A percentile compares a stretch with the other conserved stretches of the same genome.
These are phyloP conservation scores for Pseudocercospora musae DNA, from an alignment of 2,329 filamentous ascomycete species.

Conservation along the genomic window DNA sequence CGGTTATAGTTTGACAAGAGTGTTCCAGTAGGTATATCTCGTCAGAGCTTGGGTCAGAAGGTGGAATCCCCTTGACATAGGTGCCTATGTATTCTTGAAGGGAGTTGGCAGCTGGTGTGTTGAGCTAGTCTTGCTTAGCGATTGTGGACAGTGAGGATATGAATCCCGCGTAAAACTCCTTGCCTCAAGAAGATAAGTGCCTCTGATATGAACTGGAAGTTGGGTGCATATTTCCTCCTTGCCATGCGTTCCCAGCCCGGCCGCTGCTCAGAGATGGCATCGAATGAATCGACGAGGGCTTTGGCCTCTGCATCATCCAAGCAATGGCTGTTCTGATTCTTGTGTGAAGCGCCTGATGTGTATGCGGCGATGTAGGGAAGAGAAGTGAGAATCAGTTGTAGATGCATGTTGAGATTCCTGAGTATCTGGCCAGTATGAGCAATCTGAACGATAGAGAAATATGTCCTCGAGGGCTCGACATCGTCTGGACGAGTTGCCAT, in stretches of 20 bases:
- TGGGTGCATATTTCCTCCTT: not conserved
- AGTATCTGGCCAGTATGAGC: too few species aligned
- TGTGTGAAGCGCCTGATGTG: not conserved
- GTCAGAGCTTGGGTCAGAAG: not conserved
- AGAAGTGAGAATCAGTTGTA: too few species aligned
- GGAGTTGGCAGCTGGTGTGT: constrained; percentile 1
- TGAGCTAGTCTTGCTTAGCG: not conserved
- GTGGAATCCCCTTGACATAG: not conserved
- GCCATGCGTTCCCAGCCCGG: not conserved
- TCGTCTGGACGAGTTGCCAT: not conserved
- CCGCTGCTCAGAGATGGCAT: not conserved
- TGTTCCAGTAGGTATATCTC: not conserved
- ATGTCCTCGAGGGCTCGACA: too few species aligned
- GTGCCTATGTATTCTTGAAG: not conserved
- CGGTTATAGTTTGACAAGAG: constrained; percentile 5
- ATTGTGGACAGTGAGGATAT: too few species aligned
- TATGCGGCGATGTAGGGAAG: too few species aligned
- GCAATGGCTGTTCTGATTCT: not conserved
- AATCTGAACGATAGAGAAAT: too few species aligned
- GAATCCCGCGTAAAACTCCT: not conserved
- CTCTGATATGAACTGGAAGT: constrained; percentile 4
- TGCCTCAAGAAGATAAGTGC: not conserved
- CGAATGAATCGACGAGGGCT: not conserved
- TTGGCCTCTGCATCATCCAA: not conserved
- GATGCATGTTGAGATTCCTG: too few species aligned